Evolutionary conservation across 1,284 basidiomycete species (phyloP), one percentile per base, ranked within the genome.

Genomic region (Coniferiporia weirii): DNA sequence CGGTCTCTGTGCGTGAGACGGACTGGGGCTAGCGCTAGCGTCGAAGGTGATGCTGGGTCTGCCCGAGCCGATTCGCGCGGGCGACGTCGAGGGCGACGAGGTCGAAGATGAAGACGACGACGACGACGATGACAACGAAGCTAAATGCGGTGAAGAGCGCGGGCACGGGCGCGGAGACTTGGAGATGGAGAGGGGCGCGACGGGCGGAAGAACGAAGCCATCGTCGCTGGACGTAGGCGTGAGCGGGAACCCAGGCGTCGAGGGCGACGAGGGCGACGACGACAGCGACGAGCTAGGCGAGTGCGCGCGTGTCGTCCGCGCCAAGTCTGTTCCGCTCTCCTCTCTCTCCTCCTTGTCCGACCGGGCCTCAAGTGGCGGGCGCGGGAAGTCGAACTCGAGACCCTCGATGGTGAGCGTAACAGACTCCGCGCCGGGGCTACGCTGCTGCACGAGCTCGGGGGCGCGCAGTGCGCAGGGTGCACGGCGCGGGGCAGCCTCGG

Each of bases 141-240:
- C 27, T 5, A 27, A 5, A 27, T 27, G 27, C 27, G 27, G 27
- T 27, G 27, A 27, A 27, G 27, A 27, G 36, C 9, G 44, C n/a
- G 10, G 49, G 27, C 1, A 27, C 40, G 15, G 53, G 54, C 10
- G 56, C 34, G 12, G 40, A 45, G 62, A 68, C 68, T 76, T 78
- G 15, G 59, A 67, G 56, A 77, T 75, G 19, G 70, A 69, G 43
- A 77, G 68, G 1, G 76, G 75, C 50, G 70, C 71, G 46, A 77
- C 73, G 10, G 71, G 66, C 63, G 55, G 67, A 5, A 27, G 27
- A 5, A 27, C 27, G 50, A 56, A 71, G 57, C 75, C 73, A 55
- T 75, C 73, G 61, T 77, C 74, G 3, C 73, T 74, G 4, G 74
- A 71, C 1, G 68, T 66, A 13, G 77, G 77, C 5, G 76, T 78